phyloP scores from a whole-genome alignment of 2,329 filamentous ascomycete species.

The Cytospora schulzeri region DNA sequence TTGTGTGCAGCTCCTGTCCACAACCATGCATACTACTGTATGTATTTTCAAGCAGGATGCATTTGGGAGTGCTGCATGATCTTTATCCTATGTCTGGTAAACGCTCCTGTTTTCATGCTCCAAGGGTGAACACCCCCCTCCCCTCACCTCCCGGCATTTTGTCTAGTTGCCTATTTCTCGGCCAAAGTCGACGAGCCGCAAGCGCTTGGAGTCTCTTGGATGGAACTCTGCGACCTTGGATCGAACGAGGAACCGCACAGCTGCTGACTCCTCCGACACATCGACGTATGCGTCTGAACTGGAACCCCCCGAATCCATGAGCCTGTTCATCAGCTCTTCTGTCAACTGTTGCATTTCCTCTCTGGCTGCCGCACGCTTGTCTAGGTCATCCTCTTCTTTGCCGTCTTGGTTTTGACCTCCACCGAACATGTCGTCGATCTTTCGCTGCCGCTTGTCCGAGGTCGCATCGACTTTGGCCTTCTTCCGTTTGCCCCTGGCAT shows the following conservation, averaged over 20 bases:
- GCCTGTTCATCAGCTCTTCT: constrained; percentile 61
- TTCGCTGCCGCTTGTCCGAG: constrained; percentile 55
- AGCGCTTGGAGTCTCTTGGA: constrained; percentile 60
- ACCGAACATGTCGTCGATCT: constrained; percentile 68
- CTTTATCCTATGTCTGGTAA: no score
- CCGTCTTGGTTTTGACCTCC: constrained; percentile 32
- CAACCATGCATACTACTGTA: no score
- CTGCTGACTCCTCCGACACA: constrained; percentile 62
- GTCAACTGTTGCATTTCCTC: constrained; percentile 62
- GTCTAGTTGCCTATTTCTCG: constrained; percentile 59
- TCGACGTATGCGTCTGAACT: constrained; percentile 60
- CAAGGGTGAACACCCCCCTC: no score
- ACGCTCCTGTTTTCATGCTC: no score
- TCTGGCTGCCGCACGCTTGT: constrained; percentile 54
- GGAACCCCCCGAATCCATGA: constrained; percentile 57
- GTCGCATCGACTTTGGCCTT: constrained; percentile 44
- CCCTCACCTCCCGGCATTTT: constrained; percentile 1
- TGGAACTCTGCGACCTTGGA: constrained; percentile 69
- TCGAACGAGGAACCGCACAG: constrained; percentile 64
- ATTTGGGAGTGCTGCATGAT: no score
- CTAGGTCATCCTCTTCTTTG: constrained; percentile 37
- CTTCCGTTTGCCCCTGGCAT: constrained; percentile 58
- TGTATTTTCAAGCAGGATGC: no score
- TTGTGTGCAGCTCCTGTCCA: background rate
- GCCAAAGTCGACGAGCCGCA: constrained; percentile 66